These are phyloP conservation scores for Sphaceloma murrayae DNA, from an alignment of 2,329 filamentous ascomycete species.

Conservation along the genomic window DNA sequence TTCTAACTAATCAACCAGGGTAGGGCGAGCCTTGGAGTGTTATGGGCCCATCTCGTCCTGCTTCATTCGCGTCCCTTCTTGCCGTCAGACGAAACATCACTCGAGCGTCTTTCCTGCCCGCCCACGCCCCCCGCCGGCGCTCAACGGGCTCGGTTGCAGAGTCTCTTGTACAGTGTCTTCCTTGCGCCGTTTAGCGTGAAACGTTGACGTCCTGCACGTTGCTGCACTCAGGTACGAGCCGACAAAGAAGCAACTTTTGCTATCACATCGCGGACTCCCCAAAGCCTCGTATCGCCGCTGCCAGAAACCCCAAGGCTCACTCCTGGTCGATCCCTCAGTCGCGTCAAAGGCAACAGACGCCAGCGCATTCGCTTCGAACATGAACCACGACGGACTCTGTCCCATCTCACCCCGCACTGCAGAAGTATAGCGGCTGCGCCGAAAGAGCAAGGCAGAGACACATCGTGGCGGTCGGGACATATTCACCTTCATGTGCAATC, in stretches of 20 bases:
- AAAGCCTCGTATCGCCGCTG: too few relatives aligned
- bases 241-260: too few relatives aligned
- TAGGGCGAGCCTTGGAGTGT: too few relatives aligned
- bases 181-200: constrained; percentile 12
- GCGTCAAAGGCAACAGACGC: background rate
- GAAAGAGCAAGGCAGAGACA: constrained; percentile 7
- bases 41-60: too few relatives aligned
- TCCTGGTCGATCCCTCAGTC: background rate
- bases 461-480: background rate
- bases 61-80: too few relatives aligned
- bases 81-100: too few relatives aligned
- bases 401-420: background rate
- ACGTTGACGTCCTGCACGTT: constrained; percentile 9
- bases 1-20: too few relatives aligned
- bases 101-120: too few relatives aligned
- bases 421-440: background rate
- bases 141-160: too few relatives aligned
- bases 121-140: too few relatives aligned
- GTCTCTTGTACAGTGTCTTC: constrained; percentile 8
- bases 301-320: background rate
- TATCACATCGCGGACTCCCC: too few relatives aligned
- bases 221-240: constrained; percentile 9
- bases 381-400: background rate
- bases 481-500: constrained; percentile 19
- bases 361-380: constrained; percentile 8